A percentile compares a stretch with the other conserved stretches of the same genome.
Conservation (phyloP, 805 yeast genomes). For the Jamesozyma lodderae region DNA sequence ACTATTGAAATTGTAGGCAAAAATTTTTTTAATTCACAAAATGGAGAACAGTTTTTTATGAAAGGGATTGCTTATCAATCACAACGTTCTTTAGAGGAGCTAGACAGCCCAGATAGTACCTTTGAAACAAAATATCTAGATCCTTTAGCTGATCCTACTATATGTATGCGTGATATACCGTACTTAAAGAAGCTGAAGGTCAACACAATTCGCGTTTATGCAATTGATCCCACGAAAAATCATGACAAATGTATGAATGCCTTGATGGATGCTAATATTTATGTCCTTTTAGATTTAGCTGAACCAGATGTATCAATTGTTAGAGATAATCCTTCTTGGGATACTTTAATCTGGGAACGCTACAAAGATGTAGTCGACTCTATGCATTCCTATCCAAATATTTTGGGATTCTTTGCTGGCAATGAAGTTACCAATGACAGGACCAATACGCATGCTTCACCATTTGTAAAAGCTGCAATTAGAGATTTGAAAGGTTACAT, state of each 20-base stretch:
- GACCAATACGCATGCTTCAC: slow-evolving; percentile 80
- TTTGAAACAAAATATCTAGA: slow-evolving; percentile 41
- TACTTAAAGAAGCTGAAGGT: slow-evolving; percentile 58
- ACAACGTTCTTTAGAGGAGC: slow-evolving; percentile 36
- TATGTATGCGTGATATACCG: slow-evolving; percentile 80
- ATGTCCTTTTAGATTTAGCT: slow-evolving; percentile 81
- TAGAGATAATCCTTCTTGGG: slow-evolving; percentile 75
- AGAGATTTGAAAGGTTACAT: slow-evolving; percentile 82
- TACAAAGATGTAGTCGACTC: slow-evolving; percentile 77
- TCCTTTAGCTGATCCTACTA: slow-evolving; percentile 61
- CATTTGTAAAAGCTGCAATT: slow-evolving; percentile 92
- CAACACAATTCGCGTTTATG: slow-evolving; percentile 79
- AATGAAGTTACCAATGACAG: slow-evolving; percentile 88
- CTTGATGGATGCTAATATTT: slow-evolving; percentile 78
- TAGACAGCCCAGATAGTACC: slow-evolving; percentile 10
- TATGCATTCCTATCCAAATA: slow-evolving; percentile 67
- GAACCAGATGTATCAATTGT: slow-evolving; percentile 74
- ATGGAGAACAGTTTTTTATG: slow-evolving; percentile 77
- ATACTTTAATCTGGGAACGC: slow-evolving; percentile 57
- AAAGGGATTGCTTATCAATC: slow-evolving; percentile 86
- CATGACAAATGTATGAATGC: slow-evolving; percentile 75
- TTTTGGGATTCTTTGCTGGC: slow-evolving; percentile 94
- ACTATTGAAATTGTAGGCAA: slow-evolving; percentile 57
- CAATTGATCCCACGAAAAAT: slow-evolving; percentile 59
- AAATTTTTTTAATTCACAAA: slow-evolving; percentile 63